Evolutionary conservation across 192 early-diverging fungal genomes (phyloP).

Genomic region (Blastocladiella britannica): DNA sequence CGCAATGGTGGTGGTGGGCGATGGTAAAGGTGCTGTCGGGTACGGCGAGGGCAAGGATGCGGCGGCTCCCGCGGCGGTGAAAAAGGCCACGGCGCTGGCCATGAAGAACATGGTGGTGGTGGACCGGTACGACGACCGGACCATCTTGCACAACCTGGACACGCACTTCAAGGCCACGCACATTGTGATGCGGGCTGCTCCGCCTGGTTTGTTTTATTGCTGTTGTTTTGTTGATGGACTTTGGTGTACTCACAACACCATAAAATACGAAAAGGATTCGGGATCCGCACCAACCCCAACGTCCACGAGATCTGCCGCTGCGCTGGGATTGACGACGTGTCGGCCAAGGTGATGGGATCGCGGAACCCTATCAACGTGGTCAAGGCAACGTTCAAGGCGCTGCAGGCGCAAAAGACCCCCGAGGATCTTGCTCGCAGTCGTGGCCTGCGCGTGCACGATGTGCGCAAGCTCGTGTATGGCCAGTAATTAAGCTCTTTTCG

Average conservation of each 20-base stretch:
- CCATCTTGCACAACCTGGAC: conserved; percentile 66
- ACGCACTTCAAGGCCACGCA: conserved; percentile 77
- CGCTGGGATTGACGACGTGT: conserved; percentile 76
- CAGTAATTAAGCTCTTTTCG: too few species aligned
- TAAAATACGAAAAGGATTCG: conserved; percentile 61
- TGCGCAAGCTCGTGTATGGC: conserved; percentile 77
- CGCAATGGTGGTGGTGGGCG: conserved; percentile 85
- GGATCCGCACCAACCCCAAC: conserved; percentile 73
- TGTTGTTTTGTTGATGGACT: conserved; percentile 3
- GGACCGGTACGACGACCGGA: conserved; percentile 81
- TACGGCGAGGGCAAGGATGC: conserved; percentile 77
- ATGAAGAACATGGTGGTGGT: conserved; percentile 69
- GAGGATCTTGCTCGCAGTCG: conserved; percentile 67
- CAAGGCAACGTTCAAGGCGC: conserved; percentile 84
- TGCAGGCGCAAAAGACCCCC: conserved; percentile 54
- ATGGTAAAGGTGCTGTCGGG: conserved; percentile 74
- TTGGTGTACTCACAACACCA: too few species aligned
- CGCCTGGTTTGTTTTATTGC: conserved; percentile 43
- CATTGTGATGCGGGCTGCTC: conserved; percentile 55
- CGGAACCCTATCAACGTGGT: conserved; percentile 94
- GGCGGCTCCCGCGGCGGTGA: conserved; percentile 55
- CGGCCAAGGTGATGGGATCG: conserved; percentile 78
- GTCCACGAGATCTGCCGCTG: conserved; percentile 91
- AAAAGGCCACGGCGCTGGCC: conserved; percentile 69
- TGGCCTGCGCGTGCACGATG: conserved; percentile 72